Evolutionary conservation across 2,329 filamentous ascomycete genomes (phyloP), one percentile per base, ranked within the genome.

Genomic region (Thielaviopsis ethacetica): DNA sequence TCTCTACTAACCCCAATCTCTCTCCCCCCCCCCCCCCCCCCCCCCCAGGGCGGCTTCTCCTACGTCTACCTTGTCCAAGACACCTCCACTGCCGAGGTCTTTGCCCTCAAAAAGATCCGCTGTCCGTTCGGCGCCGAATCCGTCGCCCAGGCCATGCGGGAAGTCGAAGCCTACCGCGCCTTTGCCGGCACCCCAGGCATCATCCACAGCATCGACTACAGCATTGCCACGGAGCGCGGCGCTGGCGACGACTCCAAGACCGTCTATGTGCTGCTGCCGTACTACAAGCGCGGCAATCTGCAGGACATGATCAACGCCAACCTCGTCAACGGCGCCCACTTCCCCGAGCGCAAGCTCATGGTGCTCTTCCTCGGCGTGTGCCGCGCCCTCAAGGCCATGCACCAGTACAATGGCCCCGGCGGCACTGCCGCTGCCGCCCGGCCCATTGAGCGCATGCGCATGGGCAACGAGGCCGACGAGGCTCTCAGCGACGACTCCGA

Each of bases 221-320:
- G 80, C 66, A 86, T 95, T 62, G 83, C 86, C 55, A 84, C 82
- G 26, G 89, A 95, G 70, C 77, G 81, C 71, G 81, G 74, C 59
- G 80, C 82, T 65, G 80, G 81, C 62, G 76, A 73, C 56, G 71
- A 70, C 73, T 78, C 84, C 62, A 97, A 97, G 75, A 97, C 91
- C 0, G 93, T 97, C 57, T 98, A 98, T 71, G 93, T 98, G 62
- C 77, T 98, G 51, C 78, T 98, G 21, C 93, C 93, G 13, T 98
- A 97, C 75, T 98, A 96, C 74, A 79, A 90, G 66, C 80, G 91
- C 64, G 93, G 93, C 15, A 98, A 98, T 71, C 78, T 98, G 44
- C 93, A 98, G 73, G 93, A 98, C 72, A 86, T 94, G 68, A 97
- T 98, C 76, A 98, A 98, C 71, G 91, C 93, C 63, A 98, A 98